Conservation (phyloP, 2,329 filamentous ascomycete species). For the Colletotrichum lupini region DNA sequence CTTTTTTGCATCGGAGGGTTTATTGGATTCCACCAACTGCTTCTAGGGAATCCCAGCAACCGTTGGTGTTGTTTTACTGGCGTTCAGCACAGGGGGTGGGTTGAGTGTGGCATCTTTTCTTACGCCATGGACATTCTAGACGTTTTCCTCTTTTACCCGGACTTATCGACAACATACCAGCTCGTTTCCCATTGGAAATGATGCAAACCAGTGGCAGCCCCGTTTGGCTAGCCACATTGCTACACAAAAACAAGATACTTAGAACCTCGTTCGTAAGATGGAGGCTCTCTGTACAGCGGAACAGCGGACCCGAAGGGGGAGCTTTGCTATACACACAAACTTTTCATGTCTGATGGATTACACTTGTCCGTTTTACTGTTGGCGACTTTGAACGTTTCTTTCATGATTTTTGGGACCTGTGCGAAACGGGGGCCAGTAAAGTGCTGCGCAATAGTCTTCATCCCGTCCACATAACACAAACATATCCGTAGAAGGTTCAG, state of each 20-base stretch:
- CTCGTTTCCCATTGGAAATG: conserved; percentile 19
- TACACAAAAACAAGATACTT: conserved; percentile 15
- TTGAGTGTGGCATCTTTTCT: conserved; percentile 27
- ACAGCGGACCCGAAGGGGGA: conserved; percentile 14
- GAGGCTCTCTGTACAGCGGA: conserved; percentile 21
- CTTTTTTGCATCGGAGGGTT: conserved; percentile 36
- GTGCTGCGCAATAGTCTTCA: conserved; percentile 15
- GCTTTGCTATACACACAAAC: conserved; percentile 34
- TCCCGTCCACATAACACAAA: conserved; percentile 22
- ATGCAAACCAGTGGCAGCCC: conserved; percentile 13
- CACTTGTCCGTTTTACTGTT: conserved; percentile 12
- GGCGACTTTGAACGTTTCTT: conserved; percentile 2
- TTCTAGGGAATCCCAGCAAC: conserved; percentile 27
- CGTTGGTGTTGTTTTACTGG: conserved; percentile 28
- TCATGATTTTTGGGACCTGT: not conserved
- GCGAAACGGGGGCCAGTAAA: not conserved
- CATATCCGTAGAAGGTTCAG: conserved; percentile 14
- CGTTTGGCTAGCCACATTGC: conserved; percentile 19
- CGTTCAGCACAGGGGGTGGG: conserved; percentile 31
- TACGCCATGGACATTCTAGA: conserved; percentile 29
- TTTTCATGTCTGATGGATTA: conserved; percentile 22
- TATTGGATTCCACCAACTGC: conserved; percentile 33
- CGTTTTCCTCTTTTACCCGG: conserved; percentile 18
- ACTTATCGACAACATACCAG: conserved; percentile 24
- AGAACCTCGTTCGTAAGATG: conserved; percentile 26